phyloP scores from a whole-genome alignment of 1,284 basidiomycete genomes.

The Apiotrichum gracile region DNA sequence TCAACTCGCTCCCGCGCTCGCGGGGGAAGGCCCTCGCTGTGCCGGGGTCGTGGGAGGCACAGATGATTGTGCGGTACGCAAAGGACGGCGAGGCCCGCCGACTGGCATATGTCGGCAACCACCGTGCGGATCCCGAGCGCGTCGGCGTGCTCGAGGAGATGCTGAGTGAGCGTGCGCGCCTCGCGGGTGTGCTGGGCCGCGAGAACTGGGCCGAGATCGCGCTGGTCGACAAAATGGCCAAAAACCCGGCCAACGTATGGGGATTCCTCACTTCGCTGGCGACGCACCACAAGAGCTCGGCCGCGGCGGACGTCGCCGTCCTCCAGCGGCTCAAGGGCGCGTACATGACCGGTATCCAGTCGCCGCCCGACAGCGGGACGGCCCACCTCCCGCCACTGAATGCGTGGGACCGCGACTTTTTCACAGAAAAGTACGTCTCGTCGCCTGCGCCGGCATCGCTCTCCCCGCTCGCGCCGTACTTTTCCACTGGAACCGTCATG shows the following conservation, averaged over 20 bases:
- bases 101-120: constrained; percentile 69
- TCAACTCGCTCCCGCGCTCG: constrained; percentile 55
- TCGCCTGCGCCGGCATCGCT: constrained; percentile 51
- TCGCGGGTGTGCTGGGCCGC: constrained; percentile 74
- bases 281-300: constrained; percentile 67
- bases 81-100: constrained; percentile 73
- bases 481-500: constrained; percentile 77
- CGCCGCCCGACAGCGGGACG: neutral
- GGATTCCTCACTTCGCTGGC: constrained; percentile 75
- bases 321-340: constrained; percentile 69
- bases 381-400: constrained; percentile 60
- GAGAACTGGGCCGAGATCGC: constrained; percentile 77
- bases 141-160: constrained; percentile 65
- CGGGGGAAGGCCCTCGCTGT: constrained; percentile 58
- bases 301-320: constrained; percentile 62
- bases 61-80: constrained; percentile 84
- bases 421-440: constrained; percentile 46
- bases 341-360: constrained; percentile 52
- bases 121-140: constrained; percentile 50
- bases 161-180: constrained; percentile 65
- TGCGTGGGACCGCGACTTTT: constrained; percentile 91
- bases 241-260: constrained; percentile 79
- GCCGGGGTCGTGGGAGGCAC: constrained; percentile 79
- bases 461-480: constrained; percentile 58
- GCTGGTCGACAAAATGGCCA: constrained; percentile 90